A percentile compares a stretch with the other conserved stretches of the same genome.
Evolutionary conservation across 169 alveolate species (phyloP).

Genomic region (Miamiensis avidus): DNA sequence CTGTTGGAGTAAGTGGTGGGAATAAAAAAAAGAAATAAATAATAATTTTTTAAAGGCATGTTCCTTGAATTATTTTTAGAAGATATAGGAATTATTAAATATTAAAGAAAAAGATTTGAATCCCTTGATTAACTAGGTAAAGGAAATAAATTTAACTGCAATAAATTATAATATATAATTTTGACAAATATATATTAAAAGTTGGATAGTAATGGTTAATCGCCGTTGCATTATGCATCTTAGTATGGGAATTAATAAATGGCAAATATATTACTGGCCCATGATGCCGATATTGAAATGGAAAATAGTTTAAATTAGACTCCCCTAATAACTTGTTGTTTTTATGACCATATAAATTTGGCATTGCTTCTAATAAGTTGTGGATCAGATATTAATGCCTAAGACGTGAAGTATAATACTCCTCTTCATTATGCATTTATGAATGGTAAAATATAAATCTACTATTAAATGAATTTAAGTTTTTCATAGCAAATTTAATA

Average conservation of each 20-base stretch:
- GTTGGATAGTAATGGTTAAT: not conserved
- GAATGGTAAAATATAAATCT: not conserved
- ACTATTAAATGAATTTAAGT: no score
- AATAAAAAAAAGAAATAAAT: no score
- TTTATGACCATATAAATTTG: not conserved
- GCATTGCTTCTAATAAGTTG: not conserved
- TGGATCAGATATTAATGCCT: not conserved
- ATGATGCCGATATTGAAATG: not conserved
- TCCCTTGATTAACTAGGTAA: not conserved
- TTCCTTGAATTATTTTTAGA: not conserved
- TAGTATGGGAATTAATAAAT: not conserved
- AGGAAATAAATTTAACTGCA: no score
- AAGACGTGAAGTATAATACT: not conserved
- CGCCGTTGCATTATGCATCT: not conserved
- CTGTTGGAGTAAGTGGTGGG: not conserved
- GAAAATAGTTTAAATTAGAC: not conserved
- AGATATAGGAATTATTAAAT: not conserved
- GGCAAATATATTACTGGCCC: not conserved
- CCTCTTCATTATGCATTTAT: not conserved
- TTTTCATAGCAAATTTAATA: no score
- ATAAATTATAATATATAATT: no score
- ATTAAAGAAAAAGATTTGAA: not conserved
- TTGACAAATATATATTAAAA: no score
- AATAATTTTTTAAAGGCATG: not conserved
- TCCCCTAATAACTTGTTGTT: not conserved